Percentiles rank a stretch among this genome's conserved stretches.
Evolutionary conservation across 106 monocot species (phyloP).

Genomic region (Dendrobium chrysotoxum): DNA sequence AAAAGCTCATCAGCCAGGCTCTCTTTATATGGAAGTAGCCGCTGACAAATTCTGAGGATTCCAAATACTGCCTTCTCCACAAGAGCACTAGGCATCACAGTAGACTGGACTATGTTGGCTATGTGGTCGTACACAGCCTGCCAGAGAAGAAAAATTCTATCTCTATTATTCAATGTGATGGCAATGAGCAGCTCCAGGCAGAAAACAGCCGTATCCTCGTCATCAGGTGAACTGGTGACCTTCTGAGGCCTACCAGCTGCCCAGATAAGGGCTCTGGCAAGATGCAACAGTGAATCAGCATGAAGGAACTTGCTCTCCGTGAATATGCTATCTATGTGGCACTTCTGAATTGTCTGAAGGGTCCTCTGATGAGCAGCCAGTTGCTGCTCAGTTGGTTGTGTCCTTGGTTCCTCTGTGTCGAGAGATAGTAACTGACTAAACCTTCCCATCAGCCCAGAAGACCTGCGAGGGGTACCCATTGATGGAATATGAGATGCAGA

Average conservation of each 20-base stretch:
- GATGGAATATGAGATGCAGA: conserved; percentile 31
- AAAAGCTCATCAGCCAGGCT: conserved; percentile 64
- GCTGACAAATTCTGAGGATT: conserved; percentile 57
- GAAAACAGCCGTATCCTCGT: conserved; percentile 66
- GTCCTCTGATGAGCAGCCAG: conserved; percentile 52
- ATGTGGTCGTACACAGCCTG: conserved; percentile 60
- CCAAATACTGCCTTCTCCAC: conserved; percentile 81
- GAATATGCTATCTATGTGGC: conserved; percentile 65
- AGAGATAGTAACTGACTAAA: conserved; percentile 61
- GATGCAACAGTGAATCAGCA: conserved; percentile 56
- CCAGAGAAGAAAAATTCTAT: conserved; percentile 64
- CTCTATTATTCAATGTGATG: conserved; percentile 68
- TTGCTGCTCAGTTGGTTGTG: conserved; percentile 68
- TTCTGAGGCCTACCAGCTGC: conserved; percentile 60
- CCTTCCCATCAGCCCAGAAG: conserved; percentile 63
- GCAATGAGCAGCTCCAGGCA: conserved; percentile 72
- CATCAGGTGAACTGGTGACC: conserved; percentile 38
- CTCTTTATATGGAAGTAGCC: conserved; percentile 71
- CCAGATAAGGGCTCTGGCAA: conserved; percentile 51
- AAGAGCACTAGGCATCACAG: conserved; percentile 67
- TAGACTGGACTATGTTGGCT: conserved; percentile 60
- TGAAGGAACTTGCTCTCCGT: conserved; percentile 78
- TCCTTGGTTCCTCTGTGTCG: conserved; percentile 54
- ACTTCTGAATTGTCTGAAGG: conserved; percentile 55
- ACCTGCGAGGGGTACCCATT: conserved; percentile 30